Conservation (phyloP, 306 rosid species). For the Prunus davidiana region DNA sequence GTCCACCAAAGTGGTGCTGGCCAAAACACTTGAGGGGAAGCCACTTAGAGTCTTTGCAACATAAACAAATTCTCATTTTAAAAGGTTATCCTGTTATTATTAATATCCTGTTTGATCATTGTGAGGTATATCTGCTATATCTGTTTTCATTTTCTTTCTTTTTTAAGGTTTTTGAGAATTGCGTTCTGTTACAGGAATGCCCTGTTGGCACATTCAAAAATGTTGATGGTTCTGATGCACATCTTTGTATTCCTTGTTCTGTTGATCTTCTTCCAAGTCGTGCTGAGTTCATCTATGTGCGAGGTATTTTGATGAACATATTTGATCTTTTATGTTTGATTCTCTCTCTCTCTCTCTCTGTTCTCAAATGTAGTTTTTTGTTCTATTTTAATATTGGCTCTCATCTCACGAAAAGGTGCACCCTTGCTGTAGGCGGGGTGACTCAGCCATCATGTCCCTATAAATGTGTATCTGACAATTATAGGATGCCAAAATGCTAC, state of each 20-base stretch:
- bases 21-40: background rate
- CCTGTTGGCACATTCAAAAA: slow-evolving; percentile 90
- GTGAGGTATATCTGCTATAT: background rate
- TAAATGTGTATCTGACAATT: slow-evolving; percentile 84
- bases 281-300: slow-evolving; percentile 75
- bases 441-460: slow-evolving; percentile 66
- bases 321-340: slow-evolving; percentile 19
- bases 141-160: too few relatives aligned
- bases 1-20: too few relatives aligned
- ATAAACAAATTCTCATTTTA: background rate
- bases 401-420: slow-evolving; percentile 19
- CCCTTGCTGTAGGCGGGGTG: slow-evolving; percentile 68
- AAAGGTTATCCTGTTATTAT: background rate
- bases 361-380: background rate
- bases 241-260: slow-evolving; percentile 86
- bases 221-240: slow-evolving; percentile 70
- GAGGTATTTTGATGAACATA: slow-evolving; percentile 52
- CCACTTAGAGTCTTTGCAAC: background rate
- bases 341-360: slow-evolving; percentile 1
- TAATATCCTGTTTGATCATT: background rate
- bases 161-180: background rate
- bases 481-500: slow-evolving; percentile 92
- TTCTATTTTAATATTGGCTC: background rate
- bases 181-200: slow-evolving; percentile 66
- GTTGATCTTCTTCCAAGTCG: slow-evolving; percentile 92